A percentile compares a stretch with the other conserved stretches of the same genome.
phyloP scores from a whole-genome alignment of 768 basidiomycete genomes.

The Lactarius quietus region DNA sequence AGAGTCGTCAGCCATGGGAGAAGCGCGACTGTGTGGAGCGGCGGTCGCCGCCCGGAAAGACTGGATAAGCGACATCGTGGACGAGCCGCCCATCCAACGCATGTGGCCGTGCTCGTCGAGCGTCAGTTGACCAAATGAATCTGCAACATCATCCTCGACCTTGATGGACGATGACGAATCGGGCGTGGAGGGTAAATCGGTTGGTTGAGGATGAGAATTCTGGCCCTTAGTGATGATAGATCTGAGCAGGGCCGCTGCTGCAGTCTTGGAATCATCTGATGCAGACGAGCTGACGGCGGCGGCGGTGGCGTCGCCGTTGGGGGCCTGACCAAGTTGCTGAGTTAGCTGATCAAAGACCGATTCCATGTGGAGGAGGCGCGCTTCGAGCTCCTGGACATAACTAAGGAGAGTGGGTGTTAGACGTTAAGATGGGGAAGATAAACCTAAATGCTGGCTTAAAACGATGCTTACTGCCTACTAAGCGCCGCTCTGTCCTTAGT shows the following conservation, averaged over 20 bases:
- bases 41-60: constrained; percentile 77
- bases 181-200: constrained; percentile 30
- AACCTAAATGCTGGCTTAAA: constrained; percentile 24
- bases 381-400: constrained; percentile 90
- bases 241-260: constrained; percentile 28
- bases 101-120: constrained; percentile 87
- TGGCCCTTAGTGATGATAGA: constrained; percentile 28
- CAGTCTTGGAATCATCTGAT: constrained; percentile 12
- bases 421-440: constrained; percentile 18
- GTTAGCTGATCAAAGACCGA: constrained; percentile 78
- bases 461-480: constrained; percentile 73
- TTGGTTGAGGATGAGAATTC: constrained; percentile 14
- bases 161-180: constrained; percentile 47
- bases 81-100: constrained; percentile 90
- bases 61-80: constrained; percentile 88
- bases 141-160: constrained; percentile 72
- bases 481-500: constrained; percentile 88
- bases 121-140: constrained; percentile 83
- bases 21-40: constrained; percentile 70
- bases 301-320: constrained; percentile 30
- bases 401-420: constrained; percentile 36
- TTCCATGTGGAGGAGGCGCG: constrained; percentile 84
- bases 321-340: constrained; percentile 64
- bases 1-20: constrained; percentile 82
- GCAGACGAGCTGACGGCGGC: constrained; percentile 20